These are phyloP conservation scores for Athelia psychrophila DNA, from an alignment of 1,284 basidiomycete genomes.

Conservation along the genomic window DNA sequence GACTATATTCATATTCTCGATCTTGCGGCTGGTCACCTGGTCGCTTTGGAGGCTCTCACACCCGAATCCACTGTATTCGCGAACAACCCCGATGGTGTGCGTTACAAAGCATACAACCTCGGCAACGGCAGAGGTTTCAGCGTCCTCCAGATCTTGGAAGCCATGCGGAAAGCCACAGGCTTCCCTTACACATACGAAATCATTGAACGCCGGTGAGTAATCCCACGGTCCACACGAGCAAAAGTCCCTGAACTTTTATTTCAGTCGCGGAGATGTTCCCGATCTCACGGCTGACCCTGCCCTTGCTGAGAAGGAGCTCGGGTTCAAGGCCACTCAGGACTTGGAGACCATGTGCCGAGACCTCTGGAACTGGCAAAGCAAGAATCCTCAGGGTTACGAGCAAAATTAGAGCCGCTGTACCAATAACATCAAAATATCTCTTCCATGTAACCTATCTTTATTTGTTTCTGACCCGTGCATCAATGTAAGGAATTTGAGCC, in stretches of 20 bases:
- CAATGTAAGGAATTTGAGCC: constrained; percentile 9
- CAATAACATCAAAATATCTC: neutral
- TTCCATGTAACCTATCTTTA: neutral
- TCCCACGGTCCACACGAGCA: neutral
- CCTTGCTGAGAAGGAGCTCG: constrained; percentile 91
- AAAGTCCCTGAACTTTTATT: constrained; percentile 5
- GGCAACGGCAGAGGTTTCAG: constrained; percentile 92
- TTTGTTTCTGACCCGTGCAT: neutral
- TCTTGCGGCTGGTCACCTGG: constrained; percentile 89
- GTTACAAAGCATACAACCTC: constrained; percentile 95
- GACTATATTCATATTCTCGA: constrained; percentile 99
- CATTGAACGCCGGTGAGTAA: constrained; percentile 79
- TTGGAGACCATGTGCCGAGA: constrained; percentile 91
- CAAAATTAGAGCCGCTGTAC: neutral
- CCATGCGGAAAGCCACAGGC: constrained; percentile 92
- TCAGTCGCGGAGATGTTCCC: constrained; percentile 93
- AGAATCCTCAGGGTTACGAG: constrained; percentile 76
- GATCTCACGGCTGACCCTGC: constrained; percentile 94
- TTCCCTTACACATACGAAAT: constrained; percentile 89
- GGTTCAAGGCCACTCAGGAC: constrained; percentile 83
- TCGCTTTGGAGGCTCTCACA: constrained; percentile 86
- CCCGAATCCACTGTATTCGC: constrained; percentile 58
- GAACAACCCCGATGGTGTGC: constrained; percentile 45
- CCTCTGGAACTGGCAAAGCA: constrained; percentile 91
- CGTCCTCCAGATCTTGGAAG: constrained; percentile 92